A percentile compares a stretch with the other conserved stretches of the same genome.
phyloP scores from a whole-genome alignment of 345 rosid species.

The Linum trigynum region DNA sequence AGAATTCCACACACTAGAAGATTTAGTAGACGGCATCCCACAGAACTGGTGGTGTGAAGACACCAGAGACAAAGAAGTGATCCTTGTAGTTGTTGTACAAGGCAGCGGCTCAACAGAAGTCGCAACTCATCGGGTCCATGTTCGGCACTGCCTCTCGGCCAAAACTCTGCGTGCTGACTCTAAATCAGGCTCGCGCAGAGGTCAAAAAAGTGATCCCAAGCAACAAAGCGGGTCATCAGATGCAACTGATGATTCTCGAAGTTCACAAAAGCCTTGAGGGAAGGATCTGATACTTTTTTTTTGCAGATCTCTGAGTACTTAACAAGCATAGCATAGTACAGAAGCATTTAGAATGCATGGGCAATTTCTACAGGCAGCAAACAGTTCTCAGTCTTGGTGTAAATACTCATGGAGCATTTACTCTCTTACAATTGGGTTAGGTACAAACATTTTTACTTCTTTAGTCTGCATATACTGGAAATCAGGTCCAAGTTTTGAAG shows the following conservation, averaged over 20 bases:
- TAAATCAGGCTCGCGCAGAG: conserved; percentile 10
- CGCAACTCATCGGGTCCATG: conserved; percentile 43
- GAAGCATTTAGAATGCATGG: neutral
- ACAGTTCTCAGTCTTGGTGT: neutral
- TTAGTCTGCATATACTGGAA: too few relatives aligned
- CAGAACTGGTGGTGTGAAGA: conserved; percentile 94
- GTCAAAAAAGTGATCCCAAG: neutral
- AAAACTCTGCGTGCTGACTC: conserved; percentile 30
- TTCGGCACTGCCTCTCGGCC: conserved; percentile 71
- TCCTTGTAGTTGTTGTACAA: conserved; percentile 48
- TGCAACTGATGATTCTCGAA: neutral
- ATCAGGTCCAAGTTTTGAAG: neutral
- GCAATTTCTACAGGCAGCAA: too few relatives aligned
- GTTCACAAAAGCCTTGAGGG: neutral
- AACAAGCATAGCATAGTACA: neutral
- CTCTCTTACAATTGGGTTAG: too few relatives aligned
- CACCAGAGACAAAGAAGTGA: conserved; percentile 79
- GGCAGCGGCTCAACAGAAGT: conserved; percentile 63
- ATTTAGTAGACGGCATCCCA: conserved; percentile 73
- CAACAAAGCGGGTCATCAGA: neutral
- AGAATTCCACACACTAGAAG: conserved; percentile 69
- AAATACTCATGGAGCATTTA: neutral
- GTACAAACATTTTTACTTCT: too few relatives aligned
- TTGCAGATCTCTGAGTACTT: neutral
- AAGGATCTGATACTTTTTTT: neutral